phyloP scores from a whole-genome alignment of 768 basidiomycete species.

The Hemileccinum rubropunctum region DNA sequence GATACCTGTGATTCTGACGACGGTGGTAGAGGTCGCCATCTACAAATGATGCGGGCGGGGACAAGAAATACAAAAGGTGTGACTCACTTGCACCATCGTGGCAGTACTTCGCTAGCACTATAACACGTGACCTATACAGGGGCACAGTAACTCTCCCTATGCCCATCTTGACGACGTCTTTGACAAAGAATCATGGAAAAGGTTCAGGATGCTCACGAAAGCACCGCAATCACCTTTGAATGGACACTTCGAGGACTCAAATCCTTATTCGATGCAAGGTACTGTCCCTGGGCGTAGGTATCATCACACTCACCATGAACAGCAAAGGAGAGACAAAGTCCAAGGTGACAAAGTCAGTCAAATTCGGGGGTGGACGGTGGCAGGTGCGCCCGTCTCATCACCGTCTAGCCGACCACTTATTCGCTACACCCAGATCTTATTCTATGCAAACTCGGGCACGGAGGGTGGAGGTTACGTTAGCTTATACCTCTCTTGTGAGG shows the following conservation, averaged over 20 bases:
- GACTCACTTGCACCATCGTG: background rate
- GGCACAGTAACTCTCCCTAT: background rate
- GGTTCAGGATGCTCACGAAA: constrained; percentile 45
- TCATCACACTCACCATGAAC: background rate
- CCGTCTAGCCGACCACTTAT: background rate
- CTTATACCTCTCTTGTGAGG: constrained; percentile 81
- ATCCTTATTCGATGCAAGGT: constrained; percentile 71
- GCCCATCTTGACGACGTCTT: background rate
- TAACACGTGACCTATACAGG: constrained; percentile 5
- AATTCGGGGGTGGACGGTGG: constrained; percentile 77
- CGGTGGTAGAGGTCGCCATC: constrained; percentile 19
- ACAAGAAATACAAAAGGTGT: background rate
- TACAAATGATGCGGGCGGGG: background rate
- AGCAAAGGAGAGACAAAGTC: constrained; percentile 77
- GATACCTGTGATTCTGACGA: constrained; percentile 28
- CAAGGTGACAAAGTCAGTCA: constrained; percentile 70
- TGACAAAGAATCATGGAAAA: constrained; percentile 27
- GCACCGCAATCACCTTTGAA: constrained; percentile 60
- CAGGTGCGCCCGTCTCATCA: constrained; percentile 41
- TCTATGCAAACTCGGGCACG: constrained; percentile 80
- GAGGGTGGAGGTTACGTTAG: constrained; percentile 63
- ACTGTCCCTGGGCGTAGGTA: background rate
- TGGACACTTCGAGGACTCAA: constrained; percentile 76
- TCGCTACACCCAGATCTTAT: constrained; percentile 55
- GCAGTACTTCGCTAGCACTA: background rate